These are phyloP conservation scores for Tolypocladium inflatum DNA, from an alignment of 2,329 filamentous ascomycete genomes.

Conservation along the genomic window DNA sequence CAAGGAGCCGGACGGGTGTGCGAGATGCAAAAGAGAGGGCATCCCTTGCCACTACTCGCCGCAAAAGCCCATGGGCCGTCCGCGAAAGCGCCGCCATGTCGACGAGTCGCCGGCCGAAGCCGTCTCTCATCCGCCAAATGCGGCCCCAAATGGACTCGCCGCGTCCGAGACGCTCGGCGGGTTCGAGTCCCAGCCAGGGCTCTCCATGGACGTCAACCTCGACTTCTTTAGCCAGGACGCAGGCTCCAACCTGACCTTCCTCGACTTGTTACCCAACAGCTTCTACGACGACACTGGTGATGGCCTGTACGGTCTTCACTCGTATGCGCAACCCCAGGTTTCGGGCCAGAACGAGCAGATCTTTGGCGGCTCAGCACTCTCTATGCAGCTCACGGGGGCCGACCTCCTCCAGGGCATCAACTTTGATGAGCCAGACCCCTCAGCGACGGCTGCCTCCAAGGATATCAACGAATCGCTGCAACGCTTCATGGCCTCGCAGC, in stretches of 20 bases:
- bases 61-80: slow-evolving; percentile 58
- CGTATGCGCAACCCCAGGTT: slow-evolving; percentile 6
- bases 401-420: slow-evolving; percentile 21
- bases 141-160: background rate
- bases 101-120: slow-evolving; percentile 12
- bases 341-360: slow-evolving; percentile 4
- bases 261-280: slow-evolving; percentile 25
- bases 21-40: slow-evolving; percentile 47
- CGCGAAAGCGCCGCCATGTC: slow-evolving; percentile 42
- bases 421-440: slow-evolving; percentile 20
- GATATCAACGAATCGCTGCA: slow-evolving; percentile 17
- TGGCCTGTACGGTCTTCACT: slow-evolving; percentile 3
- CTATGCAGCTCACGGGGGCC: slow-evolving; percentile 13
- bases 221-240: slow-evolving; percentile 22
- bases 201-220: slow-evolving; percentile 20
- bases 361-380: slow-evolving; percentile 3
- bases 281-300: slow-evolving; percentile 10
- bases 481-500: slow-evolving; percentile 13
- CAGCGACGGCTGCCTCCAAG: slow-evolving; percentile 16
- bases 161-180: background rate
- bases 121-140: background rate
- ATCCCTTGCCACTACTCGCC: slow-evolving; percentile 52
- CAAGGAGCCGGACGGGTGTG: slow-evolving; percentile 51
- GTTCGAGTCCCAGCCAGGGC: background rate
- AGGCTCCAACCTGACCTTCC: slow-evolving; percentile 20